Conservation (phyloP, 106 monocot species). For the Hemerocallis citrina region DNA sequence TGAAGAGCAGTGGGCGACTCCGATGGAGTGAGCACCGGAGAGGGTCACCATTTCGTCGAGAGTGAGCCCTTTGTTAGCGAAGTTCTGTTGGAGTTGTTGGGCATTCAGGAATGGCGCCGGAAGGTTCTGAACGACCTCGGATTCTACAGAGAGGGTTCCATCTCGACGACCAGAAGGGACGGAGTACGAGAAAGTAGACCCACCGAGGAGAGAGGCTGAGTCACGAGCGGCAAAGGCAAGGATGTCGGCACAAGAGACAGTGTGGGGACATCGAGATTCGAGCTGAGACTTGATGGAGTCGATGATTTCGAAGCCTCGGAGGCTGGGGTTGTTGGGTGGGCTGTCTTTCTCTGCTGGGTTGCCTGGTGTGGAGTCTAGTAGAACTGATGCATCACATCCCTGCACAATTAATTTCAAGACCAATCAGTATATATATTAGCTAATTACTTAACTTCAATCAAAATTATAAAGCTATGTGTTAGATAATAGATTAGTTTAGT, state of each 20-base stretch:
- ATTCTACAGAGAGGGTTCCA: slow-evolving; percentile 9
- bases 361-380: slow-evolving; percentile 24
- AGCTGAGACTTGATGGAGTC: slow-evolving; percentile 31
- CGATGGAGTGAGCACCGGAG: slow-evolving; percentile 44
- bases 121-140: slow-evolving; percentile 16
- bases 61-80: slow-evolving; percentile 22
- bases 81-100: slow-evolving; percentile 11
- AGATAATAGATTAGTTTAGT: too few species aligned
- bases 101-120: slow-evolving; percentile 24
- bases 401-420: too few species aligned
- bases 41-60: slow-evolving; percentile 44
- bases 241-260: slow-evolving; percentile 51
- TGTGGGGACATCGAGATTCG: slow-evolving; percentile 24
- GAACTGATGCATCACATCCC: slow-evolving; percentile 46
- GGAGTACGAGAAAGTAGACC: slow-evolving; percentile 21
- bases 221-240: slow-evolving; percentile 51
- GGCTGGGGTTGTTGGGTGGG: slow-evolving; percentile 34
- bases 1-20: slow-evolving; percentile 37
- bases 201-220: slow-evolving; percentile 14
- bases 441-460: too few species aligned
- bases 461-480: too few species aligned
- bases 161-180: slow-evolving; percentile 47
- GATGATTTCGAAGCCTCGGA: slow-evolving; percentile 47
- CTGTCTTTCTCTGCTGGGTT: slow-evolving; percentile 31
- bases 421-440: too few species aligned